Conservation (phyloP, 2,329 filamentous ascomycete species). For the Fusarium oligoseptatum region DNA sequence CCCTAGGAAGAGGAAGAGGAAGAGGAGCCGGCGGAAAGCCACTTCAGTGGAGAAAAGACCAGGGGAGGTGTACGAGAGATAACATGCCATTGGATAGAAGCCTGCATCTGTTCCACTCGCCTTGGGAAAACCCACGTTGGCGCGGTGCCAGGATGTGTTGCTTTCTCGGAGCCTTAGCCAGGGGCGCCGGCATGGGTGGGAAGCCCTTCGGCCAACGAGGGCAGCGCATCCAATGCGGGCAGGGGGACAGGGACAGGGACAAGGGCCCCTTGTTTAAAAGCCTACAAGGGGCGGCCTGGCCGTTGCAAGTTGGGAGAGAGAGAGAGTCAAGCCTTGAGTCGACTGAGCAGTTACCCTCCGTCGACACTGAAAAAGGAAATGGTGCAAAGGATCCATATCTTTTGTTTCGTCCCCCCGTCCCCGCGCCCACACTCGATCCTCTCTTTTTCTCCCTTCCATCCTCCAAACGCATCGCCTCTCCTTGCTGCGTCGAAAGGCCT, state of each 20-base stretch:
- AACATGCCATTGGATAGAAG: conserved; percentile 24
- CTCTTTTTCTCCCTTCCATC: conserved; percentile 26
- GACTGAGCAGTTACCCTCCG: conserved; percentile 1
- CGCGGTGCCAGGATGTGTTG: conserved; percentile 36
- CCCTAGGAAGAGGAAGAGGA: conserved; percentile 4
- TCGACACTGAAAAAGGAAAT: conserved; percentile 10
- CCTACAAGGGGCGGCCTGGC: conserved; percentile 26
- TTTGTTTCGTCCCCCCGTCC: conserved; percentile 47
- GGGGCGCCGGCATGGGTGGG: conserved; percentile 19
- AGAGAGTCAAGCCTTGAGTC: not conserved
- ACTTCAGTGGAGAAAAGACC: conserved; percentile 32
- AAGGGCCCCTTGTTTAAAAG: conserved; percentile 13
- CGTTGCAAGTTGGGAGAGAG: conserved; percentile 26
- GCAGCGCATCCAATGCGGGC: not conserved
- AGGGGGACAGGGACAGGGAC: conserved; percentile 22
- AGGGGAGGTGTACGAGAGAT: conserved; percentile 17
- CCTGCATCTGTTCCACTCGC: conserved; percentile 14
- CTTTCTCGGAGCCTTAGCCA: conserved; percentile 39
- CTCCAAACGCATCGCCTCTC: conserved; percentile 36
- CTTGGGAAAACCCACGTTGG: conserved; percentile 11
- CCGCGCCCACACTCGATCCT: conserved; percentile 23
- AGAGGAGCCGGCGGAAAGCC: conserved; percentile 15
- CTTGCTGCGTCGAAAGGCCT: conserved; percentile 40
- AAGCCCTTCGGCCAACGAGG: conserved; percentile 24
- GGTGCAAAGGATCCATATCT: conserved; percentile 39